Percentiles rank a stretch among this genome's conserved stretches.
Evolutionary conservation across 345 rosid genomes (phyloP).

Genomic region (Gossypium arboreum): DNA sequence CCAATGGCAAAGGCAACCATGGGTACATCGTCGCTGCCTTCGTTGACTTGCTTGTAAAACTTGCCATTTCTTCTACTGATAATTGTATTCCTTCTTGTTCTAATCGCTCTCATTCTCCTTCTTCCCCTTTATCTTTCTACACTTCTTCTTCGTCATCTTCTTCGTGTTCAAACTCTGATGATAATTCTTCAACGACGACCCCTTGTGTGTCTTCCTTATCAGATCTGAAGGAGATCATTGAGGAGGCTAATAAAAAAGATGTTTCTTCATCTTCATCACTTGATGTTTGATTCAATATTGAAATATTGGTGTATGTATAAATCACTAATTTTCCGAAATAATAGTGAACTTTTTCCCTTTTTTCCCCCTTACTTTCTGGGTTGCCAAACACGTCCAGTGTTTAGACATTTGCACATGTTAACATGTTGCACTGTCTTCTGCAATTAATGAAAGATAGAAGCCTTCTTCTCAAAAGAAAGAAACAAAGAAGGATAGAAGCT

Average conservation of each 20-base stretch:
- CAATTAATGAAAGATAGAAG: neutral
- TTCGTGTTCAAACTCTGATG: conserved; percentile 16
- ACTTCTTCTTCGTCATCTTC: conserved; percentile 36
- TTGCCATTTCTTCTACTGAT: conserved; percentile 32
- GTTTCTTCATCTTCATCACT: conserved; percentile 1
- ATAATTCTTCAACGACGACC: conserved; percentile 21
- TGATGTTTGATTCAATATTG: conserved; percentile 10
- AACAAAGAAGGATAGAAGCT: no score
- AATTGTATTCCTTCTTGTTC: conserved; percentile 28
- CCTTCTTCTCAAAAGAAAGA: no score
- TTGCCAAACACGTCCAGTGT: neutral
- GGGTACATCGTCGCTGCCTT: conserved; percentile 71
- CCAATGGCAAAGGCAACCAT: conserved; percentile 64
- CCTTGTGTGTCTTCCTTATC: conserved; percentile 28
- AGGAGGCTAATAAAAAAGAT: neutral
- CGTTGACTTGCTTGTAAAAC: conserved; percentile 59
- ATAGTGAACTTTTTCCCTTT: neutral
- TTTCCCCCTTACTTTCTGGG: neutral
- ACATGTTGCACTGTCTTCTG: neutral
- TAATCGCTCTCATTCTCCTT: conserved; percentile 56
- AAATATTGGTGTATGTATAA: conserved; percentile 15
- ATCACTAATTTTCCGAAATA: conserved; percentile 19
- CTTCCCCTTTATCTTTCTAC: conserved; percentile 38
- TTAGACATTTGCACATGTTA: conserved; percentile 2
- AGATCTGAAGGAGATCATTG: conserved; percentile 26